Conservation (phyloP, 1,139 yeast genomes). For the Pichia sp. region DNA sequence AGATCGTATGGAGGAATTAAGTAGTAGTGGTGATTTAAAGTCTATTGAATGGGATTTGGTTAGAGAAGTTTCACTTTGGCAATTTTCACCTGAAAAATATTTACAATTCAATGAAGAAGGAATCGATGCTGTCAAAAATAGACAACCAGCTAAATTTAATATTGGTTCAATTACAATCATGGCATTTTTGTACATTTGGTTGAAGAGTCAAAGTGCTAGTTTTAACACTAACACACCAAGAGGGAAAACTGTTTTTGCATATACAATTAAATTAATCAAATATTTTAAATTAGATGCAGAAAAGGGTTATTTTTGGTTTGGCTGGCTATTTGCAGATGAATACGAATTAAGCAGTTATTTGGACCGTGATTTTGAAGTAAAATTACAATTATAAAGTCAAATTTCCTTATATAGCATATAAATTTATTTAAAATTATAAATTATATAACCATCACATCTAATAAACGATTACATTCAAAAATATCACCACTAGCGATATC, state of each 20-base stretch:
- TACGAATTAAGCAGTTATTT: slow-evolving; percentile 21
- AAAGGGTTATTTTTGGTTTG: slow-evolving; percentile 23
- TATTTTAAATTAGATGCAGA: slow-evolving; percentile 20
- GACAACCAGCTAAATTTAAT: slow-evolving; percentile 13
- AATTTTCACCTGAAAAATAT: slow-evolving; percentile 9
- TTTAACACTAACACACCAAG: slow-evolving; percentile 11
- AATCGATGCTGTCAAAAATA: slow-evolving; percentile 2
- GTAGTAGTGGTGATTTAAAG: slow-evolving; percentile 7
- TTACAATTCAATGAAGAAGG: slow-evolving; percentile 14
- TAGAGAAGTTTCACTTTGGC: slow-evolving; percentile 16
- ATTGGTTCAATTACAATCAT: slow-evolving; percentile 21
- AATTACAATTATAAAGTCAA: slow-evolving; percentile 3
- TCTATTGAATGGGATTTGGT: slow-evolving; percentile 15
- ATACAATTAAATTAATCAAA: slow-evolving; percentile 21
- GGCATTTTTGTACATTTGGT: slow-evolving; percentile 24
- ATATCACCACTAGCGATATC: slow-evolving; percentile 65
- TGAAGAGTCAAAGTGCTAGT: slow-evolving; percentile 19
- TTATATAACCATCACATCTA: slow-evolving; percentile 65
- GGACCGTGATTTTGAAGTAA: slow-evolving; percentile 17
- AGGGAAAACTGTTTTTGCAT: slow-evolving; percentile 15
- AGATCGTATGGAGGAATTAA: slow-evolving; percentile 1
- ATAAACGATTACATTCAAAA: slow-evolving; percentile 62
- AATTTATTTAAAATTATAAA: slow-evolving; percentile 12
- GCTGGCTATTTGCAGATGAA: slow-evolving; percentile 26
- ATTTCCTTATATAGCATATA: background rate